Evolutionary conservation across 2,329 filamentous ascomycete species (phyloP).

Genomic region (Stemphylium lycopersici): DNA sequence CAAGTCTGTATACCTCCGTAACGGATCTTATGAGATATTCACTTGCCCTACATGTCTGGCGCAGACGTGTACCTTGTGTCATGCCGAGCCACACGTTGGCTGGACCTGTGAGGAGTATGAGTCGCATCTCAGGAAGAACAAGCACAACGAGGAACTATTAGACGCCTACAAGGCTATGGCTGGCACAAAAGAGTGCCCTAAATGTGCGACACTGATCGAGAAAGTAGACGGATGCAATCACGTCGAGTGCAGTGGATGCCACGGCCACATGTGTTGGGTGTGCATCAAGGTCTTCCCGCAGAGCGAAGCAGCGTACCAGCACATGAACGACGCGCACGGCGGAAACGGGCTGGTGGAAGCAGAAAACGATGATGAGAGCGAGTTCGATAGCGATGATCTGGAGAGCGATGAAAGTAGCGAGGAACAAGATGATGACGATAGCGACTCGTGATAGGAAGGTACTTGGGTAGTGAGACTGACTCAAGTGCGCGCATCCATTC

Average conservation of each 20-base stretch:
- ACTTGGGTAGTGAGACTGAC: too few relatives aligned
- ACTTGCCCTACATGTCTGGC: conserved; percentile 23
- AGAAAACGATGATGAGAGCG: background rate
- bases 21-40: conserved; percentile 14
- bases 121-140: conserved; percentile 14
- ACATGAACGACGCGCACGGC: conserved; percentile 14
- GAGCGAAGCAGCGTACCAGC: conserved; percentile 9
- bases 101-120: conserved; percentile 27
- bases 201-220: conserved; percentile 50
- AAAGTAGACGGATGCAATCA: conserved; percentile 57
- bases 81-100: conserved; percentile 20
- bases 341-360: conserved; percentile 5
- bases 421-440: background rate
- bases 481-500: too few relatives aligned
- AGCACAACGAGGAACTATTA: conserved; percentile 15
- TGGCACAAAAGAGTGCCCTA: conserved; percentile 29
- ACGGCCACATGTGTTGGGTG: conserved; percentile 25
- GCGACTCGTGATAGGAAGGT: background rate
- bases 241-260: conserved; percentile 46
- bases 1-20: conserved; percentile 18
- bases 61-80: conserved; percentile 28
- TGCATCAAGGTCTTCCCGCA: conserved; percentile 21
- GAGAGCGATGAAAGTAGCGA: background rate
- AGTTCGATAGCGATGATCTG: background rate
- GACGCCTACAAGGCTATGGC: conserved; percentile 16